Base-by-base conservation (phyloP, 202 grass and related monocot species). In the Cymbopogon flexuosus region DNA sequence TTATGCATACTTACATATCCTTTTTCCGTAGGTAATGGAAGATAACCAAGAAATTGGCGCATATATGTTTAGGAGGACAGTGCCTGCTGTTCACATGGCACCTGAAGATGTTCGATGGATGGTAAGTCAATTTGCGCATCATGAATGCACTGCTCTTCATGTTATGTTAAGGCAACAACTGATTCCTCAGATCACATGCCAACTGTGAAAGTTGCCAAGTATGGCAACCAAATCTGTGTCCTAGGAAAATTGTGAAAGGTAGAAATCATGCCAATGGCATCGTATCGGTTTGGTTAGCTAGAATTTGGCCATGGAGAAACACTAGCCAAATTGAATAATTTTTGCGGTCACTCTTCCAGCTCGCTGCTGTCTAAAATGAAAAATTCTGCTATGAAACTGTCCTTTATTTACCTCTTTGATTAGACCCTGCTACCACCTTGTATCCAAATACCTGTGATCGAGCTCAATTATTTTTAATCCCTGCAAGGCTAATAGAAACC, bases 1-100 rank as follows among this genome's bases (percentile, higher is more conserved):
- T 72, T 77, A 12, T 73, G 13, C 34, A 27, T 34, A 69, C 60
- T 70, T 70, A 80, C 2, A 47, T 83, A 35, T 62, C 59, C 43
- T n/a, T n/a, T 73, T 79, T 14, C 58, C 6, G 21, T 75, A 98
- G 95, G 95, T 98, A 76, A 98, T 98, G 95, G 95, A 98, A 88
- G 92, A 98, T 89, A 89, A 98, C 81, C 92, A 98, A 89, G 95
- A 98, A 93, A 98, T 98, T 71, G 88, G 95, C 68, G 95, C 95
- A 2, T 98, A 89, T 79, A 98, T 98, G 95, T 98, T 98, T 87
- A 89, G 88, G 64, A 93, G 95, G 81, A 98, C 88, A 45, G 92
- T 98, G 65, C 95, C 95, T 45, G 82, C 90, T 87, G 83, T 88
- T 84, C 95, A 95, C 84, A 86, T 98, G 92, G 89, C 92, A 71